These are phyloP conservation scores for Cryphonectria nitschkei DNA, from an alignment of 2,329 filamentous ascomycete species.

Conservation along the genomic window DNA sequence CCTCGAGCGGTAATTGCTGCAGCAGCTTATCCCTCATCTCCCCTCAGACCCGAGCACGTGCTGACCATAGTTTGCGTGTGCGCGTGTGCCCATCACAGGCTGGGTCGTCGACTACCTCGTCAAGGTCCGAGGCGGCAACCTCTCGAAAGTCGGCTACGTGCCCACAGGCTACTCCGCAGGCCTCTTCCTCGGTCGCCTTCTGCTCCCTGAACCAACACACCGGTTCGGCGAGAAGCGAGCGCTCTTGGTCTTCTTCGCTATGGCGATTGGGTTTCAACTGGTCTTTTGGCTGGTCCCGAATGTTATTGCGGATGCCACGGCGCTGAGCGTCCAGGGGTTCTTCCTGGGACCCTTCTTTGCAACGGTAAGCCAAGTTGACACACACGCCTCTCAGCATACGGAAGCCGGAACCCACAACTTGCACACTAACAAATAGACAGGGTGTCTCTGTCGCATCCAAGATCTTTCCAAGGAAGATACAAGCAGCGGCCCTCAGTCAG, in stretches of 20 bases:
- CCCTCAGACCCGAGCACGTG: background rate
- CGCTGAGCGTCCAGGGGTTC: constrained; percentile 56
- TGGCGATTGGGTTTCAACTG: constrained; percentile 58
- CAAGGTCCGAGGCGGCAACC: constrained; percentile 58
- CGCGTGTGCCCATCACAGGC: constrained; percentile 33
- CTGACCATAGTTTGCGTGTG: background rate
- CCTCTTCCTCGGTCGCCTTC: constrained; percentile 56
- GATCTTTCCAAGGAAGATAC: constrained; percentile 49
- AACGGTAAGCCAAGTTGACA: constrained; percentile 42
- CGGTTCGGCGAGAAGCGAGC: constrained; percentile 61
- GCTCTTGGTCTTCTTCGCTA: constrained; percentile 56
- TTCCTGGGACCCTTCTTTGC: constrained; percentile 58
- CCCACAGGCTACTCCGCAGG: constrained; percentile 64
- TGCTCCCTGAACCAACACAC: constrained; percentile 63
- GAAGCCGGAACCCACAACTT: background rate
- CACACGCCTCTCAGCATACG: background rate
- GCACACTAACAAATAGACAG: constrained; percentile 32
- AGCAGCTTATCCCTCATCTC: background rate
- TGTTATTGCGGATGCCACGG: constrained; percentile 48
- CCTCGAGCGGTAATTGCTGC: constrained; percentile 45
- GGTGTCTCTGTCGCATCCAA: constrained; percentile 57
- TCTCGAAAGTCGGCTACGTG: constrained; percentile 64
- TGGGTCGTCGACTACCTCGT: constrained; percentile 71
- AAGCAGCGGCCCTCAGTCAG: constrained; percentile 51
- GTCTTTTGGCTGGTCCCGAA: constrained; percentile 57